phyloP scores from a whole-genome alignment of 805 yeast genomes.

The Candida endomychidarum region DNA sequence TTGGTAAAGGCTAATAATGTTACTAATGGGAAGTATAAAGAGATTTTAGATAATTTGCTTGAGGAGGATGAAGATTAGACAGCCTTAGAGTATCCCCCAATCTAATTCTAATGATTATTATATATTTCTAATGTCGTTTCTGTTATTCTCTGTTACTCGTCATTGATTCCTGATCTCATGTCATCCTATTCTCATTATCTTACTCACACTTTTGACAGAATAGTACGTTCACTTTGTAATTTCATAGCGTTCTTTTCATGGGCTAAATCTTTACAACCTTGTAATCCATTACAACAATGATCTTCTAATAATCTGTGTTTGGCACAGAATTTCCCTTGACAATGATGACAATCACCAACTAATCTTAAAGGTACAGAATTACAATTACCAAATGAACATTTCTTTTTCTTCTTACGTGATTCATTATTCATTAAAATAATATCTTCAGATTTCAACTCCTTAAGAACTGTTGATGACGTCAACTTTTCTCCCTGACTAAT shows the following conservation, averaged over 20 bases:
- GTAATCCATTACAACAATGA: conserved; percentile 76
- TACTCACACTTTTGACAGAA: conserved; percentile 20
- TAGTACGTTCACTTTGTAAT: conserved; percentile 82
- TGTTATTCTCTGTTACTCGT: too few species aligned
- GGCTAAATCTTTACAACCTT: conserved; percentile 75
- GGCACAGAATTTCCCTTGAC: conserved; percentile 83
- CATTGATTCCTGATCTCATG: too few species aligned
- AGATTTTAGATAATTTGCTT: conserved; percentile 54
- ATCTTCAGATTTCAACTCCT: conserved; percentile 14
- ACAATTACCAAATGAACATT: conserved; percentile 58
- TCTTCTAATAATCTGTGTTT: conserved; percentile 85
- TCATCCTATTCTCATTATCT: background rate
- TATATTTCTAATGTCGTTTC: conserved; percentile 4
- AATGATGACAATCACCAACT: conserved; percentile 83
- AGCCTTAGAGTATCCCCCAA: too few species aligned
- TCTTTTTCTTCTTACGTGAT: conserved; percentile 36
- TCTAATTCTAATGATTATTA: background rate
- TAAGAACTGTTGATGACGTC: conserved; percentile 24
- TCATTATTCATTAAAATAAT: conserved; percentile 18
- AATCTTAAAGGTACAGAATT: conserved; percentile 60
- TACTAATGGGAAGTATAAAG: conserved; percentile 71
- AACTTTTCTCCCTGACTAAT: conserved; percentile 41
- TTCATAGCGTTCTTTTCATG: conserved; percentile 84
- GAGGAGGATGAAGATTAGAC: conserved; percentile 1
- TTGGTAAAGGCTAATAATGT: conserved; percentile 75